Percentiles rank a stretch among this genome's conserved stretches.
Conservation (phyloP, 371 early-diverging fungal genomes). For the Mortierella sp. region DNA sequence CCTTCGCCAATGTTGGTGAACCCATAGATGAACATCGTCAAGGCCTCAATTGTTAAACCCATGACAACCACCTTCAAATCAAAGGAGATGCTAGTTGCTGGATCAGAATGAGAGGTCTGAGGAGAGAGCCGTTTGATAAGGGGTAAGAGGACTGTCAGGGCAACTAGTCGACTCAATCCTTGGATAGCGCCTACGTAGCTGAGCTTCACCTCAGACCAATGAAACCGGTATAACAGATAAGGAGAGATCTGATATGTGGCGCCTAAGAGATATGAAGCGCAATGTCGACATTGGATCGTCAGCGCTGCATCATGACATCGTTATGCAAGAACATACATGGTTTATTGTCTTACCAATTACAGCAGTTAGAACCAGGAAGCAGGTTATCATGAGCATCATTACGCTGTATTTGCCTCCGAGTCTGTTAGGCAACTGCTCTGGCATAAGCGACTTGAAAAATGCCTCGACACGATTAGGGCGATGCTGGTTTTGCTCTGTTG, state of each 20-base stretch:
- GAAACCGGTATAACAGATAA: constrained; percentile 31
- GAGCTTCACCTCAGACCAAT: constrained; percentile 20
- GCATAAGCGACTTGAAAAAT: constrained; percentile 1
- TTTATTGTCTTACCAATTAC: constrained; percentile 15
- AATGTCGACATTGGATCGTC: not conserved
- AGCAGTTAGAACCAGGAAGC: constrained; percentile 22
- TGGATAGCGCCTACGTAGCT: constrained; percentile 22
- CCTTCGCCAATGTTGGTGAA: constrained; percentile 25
- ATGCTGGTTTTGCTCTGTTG: not conserved
- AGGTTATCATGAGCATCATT: constrained; percentile 15
- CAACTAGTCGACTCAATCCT: constrained; percentile 31
- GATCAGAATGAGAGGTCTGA: not conserved
- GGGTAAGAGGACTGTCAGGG: constrained; percentile 29
- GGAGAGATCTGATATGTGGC: constrained; percentile 16
- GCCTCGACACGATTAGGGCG: constrained; percentile 7
- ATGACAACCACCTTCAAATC: constrained; percentile 26
- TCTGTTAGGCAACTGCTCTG: constrained; percentile 28
- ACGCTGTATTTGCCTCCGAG: constrained; percentile 39
- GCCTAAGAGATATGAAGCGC: not conserved
- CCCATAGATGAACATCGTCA: constrained; percentile 24
- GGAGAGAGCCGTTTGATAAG: constrained; percentile 15
- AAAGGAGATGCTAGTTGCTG: constrained; percentile 21
- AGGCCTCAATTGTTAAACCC: constrained; percentile 23
- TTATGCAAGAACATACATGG: too few species aligned
- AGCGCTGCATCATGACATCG: not conserved